phyloP scores from a whole-genome alignment of 805 yeast genomes.

The Millerozyma miso region DNA sequence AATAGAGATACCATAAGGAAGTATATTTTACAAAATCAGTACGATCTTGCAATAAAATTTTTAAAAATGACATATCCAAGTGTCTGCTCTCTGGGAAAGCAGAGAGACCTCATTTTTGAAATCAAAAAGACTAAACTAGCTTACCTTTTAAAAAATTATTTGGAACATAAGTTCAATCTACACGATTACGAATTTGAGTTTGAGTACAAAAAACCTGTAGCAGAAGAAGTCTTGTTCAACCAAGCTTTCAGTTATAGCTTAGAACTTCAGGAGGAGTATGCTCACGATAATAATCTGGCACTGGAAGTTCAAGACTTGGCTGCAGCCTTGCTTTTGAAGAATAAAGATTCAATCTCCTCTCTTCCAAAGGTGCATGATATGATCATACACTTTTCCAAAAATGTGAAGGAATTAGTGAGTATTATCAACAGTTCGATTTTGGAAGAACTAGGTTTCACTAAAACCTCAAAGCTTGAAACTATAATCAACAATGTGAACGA shows the following conservation, averaged over 20 bases:
- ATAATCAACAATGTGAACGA: conserved; percentile 26
- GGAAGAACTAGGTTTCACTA: conserved; percentile 17
- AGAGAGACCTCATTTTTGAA: conserved; percentile 18
- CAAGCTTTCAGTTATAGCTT: conserved; percentile 16
- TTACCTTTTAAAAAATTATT: conserved; percentile 16
- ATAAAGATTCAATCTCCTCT: conserved; percentile 14
- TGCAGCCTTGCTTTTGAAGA: conserved; percentile 19
- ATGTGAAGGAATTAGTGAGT: conserved; percentile 14
- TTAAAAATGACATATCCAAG: conserved; percentile 16
- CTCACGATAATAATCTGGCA: not conserved
- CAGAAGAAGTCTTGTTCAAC: conserved; percentile 12
- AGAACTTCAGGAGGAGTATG: conserved; percentile 15
- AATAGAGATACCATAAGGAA: conserved; percentile 22
- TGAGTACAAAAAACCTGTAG: conserved; percentile 9
- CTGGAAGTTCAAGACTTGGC: conserved; percentile 17
- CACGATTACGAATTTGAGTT: conserved; percentile 2
- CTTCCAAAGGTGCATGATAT: conserved; percentile 18
- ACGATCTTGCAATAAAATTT: conserved; percentile 19
- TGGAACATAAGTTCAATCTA: conserved; percentile 14
- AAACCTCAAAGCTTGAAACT: conserved; percentile 27
- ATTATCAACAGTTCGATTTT: conserved; percentile 25
- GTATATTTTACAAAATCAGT: conserved; percentile 18
- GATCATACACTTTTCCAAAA: conserved; percentile 18
- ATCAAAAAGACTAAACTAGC: conserved; percentile 23
- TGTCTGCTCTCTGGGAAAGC: conserved; percentile 10